Evolutionary conservation across 2,329 filamentous ascomycete species (phyloP).

Genomic region (Lasiodiplodia gonubiensis): DNA sequence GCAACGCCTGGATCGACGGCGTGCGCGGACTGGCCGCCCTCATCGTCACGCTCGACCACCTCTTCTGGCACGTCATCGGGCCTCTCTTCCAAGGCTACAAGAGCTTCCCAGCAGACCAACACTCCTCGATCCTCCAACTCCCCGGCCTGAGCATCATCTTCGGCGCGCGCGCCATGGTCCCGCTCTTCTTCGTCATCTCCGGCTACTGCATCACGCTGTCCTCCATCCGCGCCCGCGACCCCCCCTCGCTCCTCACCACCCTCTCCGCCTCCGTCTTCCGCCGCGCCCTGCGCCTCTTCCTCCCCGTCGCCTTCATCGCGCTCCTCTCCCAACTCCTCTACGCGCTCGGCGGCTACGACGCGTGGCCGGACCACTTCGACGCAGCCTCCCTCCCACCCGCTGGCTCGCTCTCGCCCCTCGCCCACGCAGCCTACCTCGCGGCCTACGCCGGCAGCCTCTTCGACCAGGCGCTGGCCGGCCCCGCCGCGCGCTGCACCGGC

Average conservation of each 20-base stretch:
- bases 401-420: accelerated
- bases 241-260: constrained; percentile 40
- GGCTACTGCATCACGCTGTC: too few species aligned
- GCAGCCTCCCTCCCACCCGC: not conserved
- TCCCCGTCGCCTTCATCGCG: constrained; percentile 36
- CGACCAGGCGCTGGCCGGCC: not conserved
- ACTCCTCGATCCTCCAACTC: constrained; percentile 29
- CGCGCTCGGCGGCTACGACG: not conserved
- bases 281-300: constrained; percentile 47
- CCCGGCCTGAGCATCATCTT: constrained; percentile 29
- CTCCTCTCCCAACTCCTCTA: constrained; percentile 3
- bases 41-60: not conserved
- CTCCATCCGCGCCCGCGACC: constrained; percentile 47
- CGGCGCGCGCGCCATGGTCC: constrained; percentile 53
- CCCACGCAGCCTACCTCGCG: not conserved
- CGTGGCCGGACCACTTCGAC: not conserved
- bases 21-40: constrained; percentile 5
- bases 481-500: not conserved
- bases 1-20: constrained; percentile 7
- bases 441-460: not conserved
- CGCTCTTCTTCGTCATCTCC: constrained; percentile 38
- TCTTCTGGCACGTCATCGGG: not conserved
- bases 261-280: constrained; percentile 52
- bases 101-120: constrained; percentile 1
- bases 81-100: constrained; percentile 7